These are phyloP conservation scores for Boletus rubroflammeus DNA, from an alignment of 768 basidiomycete genomes.

Conservation along the genomic window DNA sequence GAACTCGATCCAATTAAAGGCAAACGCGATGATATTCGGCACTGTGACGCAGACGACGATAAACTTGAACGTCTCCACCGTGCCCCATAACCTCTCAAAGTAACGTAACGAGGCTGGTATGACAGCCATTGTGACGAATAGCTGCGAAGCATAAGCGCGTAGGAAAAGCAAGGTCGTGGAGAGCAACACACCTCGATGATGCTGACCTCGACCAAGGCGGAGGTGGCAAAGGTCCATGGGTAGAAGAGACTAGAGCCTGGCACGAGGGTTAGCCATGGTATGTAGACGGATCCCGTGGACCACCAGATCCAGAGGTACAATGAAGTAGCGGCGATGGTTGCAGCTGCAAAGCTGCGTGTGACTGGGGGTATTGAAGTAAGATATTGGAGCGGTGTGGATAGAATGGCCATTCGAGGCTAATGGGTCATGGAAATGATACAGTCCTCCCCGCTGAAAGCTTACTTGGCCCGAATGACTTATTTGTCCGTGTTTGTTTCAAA, in stretches of 20 bases:
- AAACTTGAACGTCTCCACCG: slow-evolving; percentile 81
- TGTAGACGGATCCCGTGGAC: slow-evolving; percentile 41
- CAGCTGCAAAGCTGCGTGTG: slow-evolving; percentile 67
- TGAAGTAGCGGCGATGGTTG: slow-evolving; percentile 55
- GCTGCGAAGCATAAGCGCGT: slow-evolving; percentile 42
- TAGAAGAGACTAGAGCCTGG: slow-evolving; percentile 80
- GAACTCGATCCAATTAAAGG: slow-evolving; percentile 86
- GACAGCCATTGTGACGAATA: slow-evolving; percentile 69
- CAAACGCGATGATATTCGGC: slow-evolving; percentile 87
- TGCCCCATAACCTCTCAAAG: slow-evolving; percentile 93
- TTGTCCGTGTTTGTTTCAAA: slow-evolving; percentile 23
- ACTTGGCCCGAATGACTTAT: slow-evolving; percentile 8
- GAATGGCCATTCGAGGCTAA: slow-evolving; percentile 57
- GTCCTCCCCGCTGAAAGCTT: not conserved
- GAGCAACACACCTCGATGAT: slow-evolving; percentile 69
- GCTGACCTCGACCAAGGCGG: slow-evolving; percentile 80
- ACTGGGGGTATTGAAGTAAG: slow-evolving; percentile 73
- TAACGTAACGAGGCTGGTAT: slow-evolving; percentile 85
- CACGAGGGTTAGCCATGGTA: slow-evolving; percentile 72
- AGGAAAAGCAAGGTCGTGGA: not conserved
- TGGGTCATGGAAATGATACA: slow-evolving; percentile 10
- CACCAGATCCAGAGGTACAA: slow-evolving; percentile 65
- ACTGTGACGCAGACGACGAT: slow-evolving; percentile 71
- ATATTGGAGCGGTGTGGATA: slow-evolving; percentile 67
- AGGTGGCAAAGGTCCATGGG: slow-evolving; percentile 94